phyloP scores from a whole-genome alignment of 176 grass and related monocot genomes.

The Eragrostis curvula region DNA sequence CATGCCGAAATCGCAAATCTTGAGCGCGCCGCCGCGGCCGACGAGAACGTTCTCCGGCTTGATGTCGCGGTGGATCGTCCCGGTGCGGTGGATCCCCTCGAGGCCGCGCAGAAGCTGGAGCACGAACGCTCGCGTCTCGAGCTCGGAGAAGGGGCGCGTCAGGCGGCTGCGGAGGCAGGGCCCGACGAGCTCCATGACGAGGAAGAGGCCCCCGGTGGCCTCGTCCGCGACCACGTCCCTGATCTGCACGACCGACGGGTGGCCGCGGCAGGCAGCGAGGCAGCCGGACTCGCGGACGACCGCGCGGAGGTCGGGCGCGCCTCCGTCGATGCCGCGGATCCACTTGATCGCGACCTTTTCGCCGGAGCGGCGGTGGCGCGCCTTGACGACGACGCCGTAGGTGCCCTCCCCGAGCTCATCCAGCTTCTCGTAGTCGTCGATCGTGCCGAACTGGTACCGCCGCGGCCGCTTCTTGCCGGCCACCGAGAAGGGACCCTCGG shows the following conservation, averaged over 20 bases:
- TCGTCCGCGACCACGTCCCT: not conserved
- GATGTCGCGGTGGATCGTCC: not conserved
- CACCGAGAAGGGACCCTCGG: not conserved
- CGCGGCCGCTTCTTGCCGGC: not conserved
- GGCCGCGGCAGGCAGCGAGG: slow-evolving; percentile 1
- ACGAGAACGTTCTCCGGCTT: not conserved
- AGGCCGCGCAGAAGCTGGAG: not conserved
- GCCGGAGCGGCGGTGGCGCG: not conserved
- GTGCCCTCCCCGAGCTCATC: not conserved
- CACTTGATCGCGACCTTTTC: not conserved
- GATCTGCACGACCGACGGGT: not conserved
- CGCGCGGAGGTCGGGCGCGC: not conserved
- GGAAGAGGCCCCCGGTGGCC: not conserved
- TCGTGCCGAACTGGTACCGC: not conserved
- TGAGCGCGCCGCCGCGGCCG: slow-evolving; percentile 3
- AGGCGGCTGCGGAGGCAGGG: not conserved
- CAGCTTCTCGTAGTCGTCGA: not conserved
- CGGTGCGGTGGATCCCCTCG: not conserved
- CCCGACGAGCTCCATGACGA: not conserved
- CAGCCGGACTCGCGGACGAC: not conserved
- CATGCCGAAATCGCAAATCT: slow-evolving; percentile 26
- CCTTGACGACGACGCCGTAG: not conserved
- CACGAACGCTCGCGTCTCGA: not conserved
- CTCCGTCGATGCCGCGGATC: not conserved
- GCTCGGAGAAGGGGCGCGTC: not conserved